Evolutionary conservation across 345 rosid genomes (phyloP).

Genomic region (Populus alba): DNA sequence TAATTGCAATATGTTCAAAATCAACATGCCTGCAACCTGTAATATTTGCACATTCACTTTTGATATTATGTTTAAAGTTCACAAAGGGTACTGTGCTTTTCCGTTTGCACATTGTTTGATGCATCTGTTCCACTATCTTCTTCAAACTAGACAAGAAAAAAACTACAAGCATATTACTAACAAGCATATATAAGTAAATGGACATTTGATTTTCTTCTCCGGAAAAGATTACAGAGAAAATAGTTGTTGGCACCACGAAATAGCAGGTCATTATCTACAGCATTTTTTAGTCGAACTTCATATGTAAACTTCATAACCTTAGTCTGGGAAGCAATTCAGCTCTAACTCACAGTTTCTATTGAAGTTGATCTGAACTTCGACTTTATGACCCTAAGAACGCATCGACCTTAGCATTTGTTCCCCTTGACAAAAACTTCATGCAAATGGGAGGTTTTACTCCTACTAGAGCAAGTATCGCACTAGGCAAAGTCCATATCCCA

Average conservation of each 20-base stretch:
- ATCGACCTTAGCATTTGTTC: slow-evolving; percentile 9
- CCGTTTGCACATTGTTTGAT: not conserved
- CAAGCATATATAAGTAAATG: not conserved
- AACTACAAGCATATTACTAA: not conserved
- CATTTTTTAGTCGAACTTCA: not conserved
- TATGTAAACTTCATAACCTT: not conserved
- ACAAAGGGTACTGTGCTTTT: not conserved
- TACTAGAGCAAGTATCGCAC: slow-evolving; percentile 27
- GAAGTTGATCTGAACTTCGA: not conserved
- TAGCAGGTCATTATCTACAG: not conserved
- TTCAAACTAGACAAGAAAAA: not conserved
- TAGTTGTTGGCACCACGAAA: not conserved
- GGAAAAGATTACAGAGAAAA: not conserved
- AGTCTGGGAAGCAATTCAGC: not conserved
- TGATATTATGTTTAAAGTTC: too few relatives aligned
- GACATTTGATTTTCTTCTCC: not conserved
- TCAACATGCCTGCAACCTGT: not conserved
- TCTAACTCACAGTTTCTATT: not conserved
- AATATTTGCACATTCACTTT: too few relatives aligned
- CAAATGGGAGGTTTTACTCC: slow-evolving; percentile 43
- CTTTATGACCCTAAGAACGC: not conserved
- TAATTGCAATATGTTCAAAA: not conserved
- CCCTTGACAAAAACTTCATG: slow-evolving; percentile 37
- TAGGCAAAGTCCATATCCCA: not conserved
- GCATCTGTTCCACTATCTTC: not conserved